These are phyloP conservation scores for Pyricularia sp. DNA, from an alignment of 2,329 filamentous ascomycete species.

Conservation along the genomic window DNA sequence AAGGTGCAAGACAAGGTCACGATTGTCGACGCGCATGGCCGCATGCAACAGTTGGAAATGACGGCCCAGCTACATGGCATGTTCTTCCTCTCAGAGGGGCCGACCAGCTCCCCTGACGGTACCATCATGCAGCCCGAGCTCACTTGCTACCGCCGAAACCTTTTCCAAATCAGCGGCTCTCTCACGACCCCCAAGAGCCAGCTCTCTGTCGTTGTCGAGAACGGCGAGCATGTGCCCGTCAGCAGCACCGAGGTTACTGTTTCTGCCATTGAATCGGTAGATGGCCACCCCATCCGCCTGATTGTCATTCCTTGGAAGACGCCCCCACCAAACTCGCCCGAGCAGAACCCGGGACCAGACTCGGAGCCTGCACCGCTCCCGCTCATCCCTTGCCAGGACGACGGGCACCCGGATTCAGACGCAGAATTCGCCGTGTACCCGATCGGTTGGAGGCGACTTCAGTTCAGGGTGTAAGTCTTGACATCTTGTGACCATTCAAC, in stretches of 20 bases:
- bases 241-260: conserved; percentile 77
- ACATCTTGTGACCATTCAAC: too few species aligned
- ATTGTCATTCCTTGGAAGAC: conserved; percentile 99
- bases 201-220: conserved; percentile 72
- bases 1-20: conserved; percentile 49
- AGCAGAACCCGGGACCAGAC: conserved; percentile 56
- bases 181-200: conserved; percentile 71
- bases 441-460: conserved; percentile 86
- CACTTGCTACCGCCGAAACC: conserved; percentile 90
- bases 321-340: conserved; percentile 68
- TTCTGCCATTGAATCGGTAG: conserved; percentile 89
- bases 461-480: conserved; percentile 66
- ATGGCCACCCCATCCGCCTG: conserved; percentile 83
- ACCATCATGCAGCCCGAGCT: conserved; percentile 63
- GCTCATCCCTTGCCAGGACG: conserved; percentile 57
- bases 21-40: conserved; percentile 48
- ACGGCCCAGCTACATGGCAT: conserved; percentile 75
- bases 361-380: conserved; percentile 81
- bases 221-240: conserved; percentile 76
- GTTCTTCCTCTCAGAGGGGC: conserved; percentile 80
- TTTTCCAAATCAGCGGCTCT: conserved; percentile 92
- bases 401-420: conserved; percentile 42
- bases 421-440: conserved; percentile 85
- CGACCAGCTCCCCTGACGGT: conserved; percentile 50
- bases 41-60: conserved; percentile 51